These are phyloP conservation scores for Zea mays DNA, from an alignment of 176 grass and related monocot species.

Conservation along the genomic window DNA sequence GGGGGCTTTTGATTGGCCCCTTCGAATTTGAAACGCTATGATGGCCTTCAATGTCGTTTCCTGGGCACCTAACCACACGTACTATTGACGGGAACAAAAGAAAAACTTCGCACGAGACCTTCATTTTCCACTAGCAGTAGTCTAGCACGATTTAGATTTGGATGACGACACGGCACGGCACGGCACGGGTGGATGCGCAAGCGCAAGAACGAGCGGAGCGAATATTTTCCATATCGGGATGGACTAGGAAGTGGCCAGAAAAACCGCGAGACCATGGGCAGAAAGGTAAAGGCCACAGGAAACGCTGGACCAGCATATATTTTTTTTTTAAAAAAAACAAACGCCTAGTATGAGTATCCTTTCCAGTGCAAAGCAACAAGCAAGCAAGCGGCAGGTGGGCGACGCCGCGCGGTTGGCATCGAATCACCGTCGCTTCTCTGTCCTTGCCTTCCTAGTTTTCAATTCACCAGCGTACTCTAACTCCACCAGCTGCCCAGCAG, in stretches of 20 bases:
- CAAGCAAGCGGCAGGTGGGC: slow-evolving; percentile 35
- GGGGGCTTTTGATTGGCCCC: too few relatives aligned
- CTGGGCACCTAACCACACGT: not conserved
- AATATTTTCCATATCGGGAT: slow-evolving; percentile 21
- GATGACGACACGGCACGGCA: not conserved
- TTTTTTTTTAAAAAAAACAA: slow-evolving; percentile 26
- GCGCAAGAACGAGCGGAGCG: not conserved
- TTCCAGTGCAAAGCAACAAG: slow-evolving; percentile 41
- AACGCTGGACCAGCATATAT: slow-evolving; percentile 5
- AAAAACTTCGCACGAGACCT: too few relatives aligned
- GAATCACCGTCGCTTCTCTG: slow-evolving; percentile 27
- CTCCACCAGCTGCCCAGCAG: slow-evolving; percentile 30
- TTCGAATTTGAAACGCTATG: too few relatives aligned
- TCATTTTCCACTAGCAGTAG: too few relatives aligned
- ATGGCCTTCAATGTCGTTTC: not conserved
- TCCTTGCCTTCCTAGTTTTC: slow-evolving; percentile 35
- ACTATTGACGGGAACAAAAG: not conserved
- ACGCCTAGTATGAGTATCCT: not conserved
- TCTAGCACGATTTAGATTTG: not conserved
- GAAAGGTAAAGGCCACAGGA: too few relatives aligned
- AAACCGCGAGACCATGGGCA: too few relatives aligned
- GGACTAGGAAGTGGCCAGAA: not conserved
- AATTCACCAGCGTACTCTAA: slow-evolving; percentile 32
- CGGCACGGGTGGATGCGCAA: not conserved
- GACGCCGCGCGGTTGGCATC: not conserved